Evolutionary conservation across 208 protist species (phyloP), one percentile per base, ranked within the genome.

Genomic region (Trypanosoma congolense): DNA sequence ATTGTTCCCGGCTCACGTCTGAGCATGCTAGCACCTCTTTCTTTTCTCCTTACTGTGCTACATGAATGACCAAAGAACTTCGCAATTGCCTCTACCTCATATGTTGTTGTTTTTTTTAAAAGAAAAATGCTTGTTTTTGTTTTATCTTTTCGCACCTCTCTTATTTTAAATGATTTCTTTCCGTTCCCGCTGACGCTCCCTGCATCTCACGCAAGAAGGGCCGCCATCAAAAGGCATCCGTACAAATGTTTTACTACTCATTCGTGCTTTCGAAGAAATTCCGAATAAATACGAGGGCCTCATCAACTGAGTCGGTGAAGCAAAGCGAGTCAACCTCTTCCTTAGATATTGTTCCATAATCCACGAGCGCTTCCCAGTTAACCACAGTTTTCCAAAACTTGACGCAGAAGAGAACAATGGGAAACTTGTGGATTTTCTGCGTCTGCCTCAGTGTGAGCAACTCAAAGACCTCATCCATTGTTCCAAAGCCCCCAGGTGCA

Each of bases 401-500:
- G 48, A 75, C 75, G 43, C 83, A 63, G 18, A 97, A 65, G 22
- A 97, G 77, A 44, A 97, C 80, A 24, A 96, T 77, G 3, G 92
- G 92, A 40, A 97, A 30, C 18, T 81, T 60, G 14, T 83, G 83
- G 36, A 92, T 88, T 59, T 97, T 97, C 38, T 66, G 65, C 22
- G 92, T 97, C 73, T 97, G 92, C 40, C 79, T 70, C 53, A 97
- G 69, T 14, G 92, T 97, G 6, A 96, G 64, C 42, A 95, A 53
- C 67, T 97, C 92, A 52, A 97, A 97, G 30, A 92, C 67, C 63
- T 97, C 92, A 47, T 97, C 92, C 54, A 94, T 53, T 8, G 92
- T 97, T 45, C 92, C 92, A 61, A 95, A 95, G 38, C 92, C 92
- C 44, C 92, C 92, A 2, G 92, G 92, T 9, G 86, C 80, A 29